phyloP scores from a whole-genome alignment of 116 monocot species.

The Phalaenopsis hybrid region DNA sequence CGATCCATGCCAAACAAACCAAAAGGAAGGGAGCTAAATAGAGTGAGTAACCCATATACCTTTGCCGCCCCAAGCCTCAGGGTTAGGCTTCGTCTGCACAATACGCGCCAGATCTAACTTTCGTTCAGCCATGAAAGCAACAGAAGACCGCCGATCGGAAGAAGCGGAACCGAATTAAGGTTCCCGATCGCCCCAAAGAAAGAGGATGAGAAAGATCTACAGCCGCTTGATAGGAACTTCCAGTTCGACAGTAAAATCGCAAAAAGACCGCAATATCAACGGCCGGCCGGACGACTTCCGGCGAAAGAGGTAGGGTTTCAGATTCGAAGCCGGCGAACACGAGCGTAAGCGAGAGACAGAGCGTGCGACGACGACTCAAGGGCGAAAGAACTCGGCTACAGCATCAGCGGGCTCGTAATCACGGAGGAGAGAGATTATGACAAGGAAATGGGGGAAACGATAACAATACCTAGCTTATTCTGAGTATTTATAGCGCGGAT shows the following conservation, averaged over 20 bases:
- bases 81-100: not conserved
- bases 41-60: not conserved
- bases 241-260: not conserved
- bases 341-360: not conserved
- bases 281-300: not conserved
- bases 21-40: not conserved
- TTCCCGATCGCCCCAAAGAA: not conserved
- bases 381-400: not conserved
- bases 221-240: not conserved
- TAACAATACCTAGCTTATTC: not conserved
- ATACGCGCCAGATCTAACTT: constrained; percentile 12
- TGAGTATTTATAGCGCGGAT: not conserved
- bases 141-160: not conserved
- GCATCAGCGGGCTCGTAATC: not conserved
- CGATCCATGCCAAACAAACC: not conserved
- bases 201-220: constrained; percentile 1
- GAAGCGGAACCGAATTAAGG: not conserved
- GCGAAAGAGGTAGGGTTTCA: not conserved
- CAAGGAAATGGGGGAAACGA: not conserved
- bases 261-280: not conserved
- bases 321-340: not conserved
- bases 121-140: constrained; percentile 7
- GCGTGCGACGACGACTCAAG: not conserved
- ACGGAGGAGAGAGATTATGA: not conserved
- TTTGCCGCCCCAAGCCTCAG: constrained; percentile 2